Evolutionary conservation across 805 yeast species (phyloP).

Genomic region (Pichia kluyveri): DNA sequence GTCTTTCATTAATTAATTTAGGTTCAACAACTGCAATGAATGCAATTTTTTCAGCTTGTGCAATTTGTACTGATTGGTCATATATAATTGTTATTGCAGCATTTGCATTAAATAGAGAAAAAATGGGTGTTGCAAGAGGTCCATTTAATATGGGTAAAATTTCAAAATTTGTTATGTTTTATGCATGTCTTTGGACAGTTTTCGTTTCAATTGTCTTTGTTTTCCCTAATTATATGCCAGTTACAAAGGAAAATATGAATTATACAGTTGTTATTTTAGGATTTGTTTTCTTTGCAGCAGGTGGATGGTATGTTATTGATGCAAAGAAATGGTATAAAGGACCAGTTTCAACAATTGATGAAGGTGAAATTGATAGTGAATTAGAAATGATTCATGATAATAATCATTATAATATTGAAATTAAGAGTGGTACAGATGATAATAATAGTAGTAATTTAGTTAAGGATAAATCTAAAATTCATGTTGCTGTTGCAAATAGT

Average conservation of each 20-base stretch:
- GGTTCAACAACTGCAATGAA: constrained; percentile 38
- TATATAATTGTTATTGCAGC: constrained; percentile 38
- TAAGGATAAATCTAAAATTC: background rate
- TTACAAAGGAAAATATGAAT: constrained; percentile 38
- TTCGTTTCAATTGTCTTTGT: constrained; percentile 39
- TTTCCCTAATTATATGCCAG: constrained; percentile 43
- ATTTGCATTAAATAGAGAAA: constrained; percentile 36
- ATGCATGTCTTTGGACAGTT: constrained; percentile 36
- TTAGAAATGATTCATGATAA: no score
- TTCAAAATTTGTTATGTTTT: constrained; percentile 32
- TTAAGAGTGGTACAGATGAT: background rate
- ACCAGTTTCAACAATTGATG: constrained; percentile 40
- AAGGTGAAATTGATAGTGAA: no score
- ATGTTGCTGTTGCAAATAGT: background rate
- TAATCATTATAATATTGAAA: background rate
- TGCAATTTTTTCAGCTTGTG: constrained; percentile 46
- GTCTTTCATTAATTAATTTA: constrained; percentile 35
- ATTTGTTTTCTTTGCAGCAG: constrained; percentile 27
- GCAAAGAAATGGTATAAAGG: constrained; percentile 51
- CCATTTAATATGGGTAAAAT: constrained; percentile 37
- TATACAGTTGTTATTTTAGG: constrained; percentile 45
- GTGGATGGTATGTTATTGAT: constrained; percentile 37
- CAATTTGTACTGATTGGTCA: constrained; percentile 42
- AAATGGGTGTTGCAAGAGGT: constrained; percentile 38
- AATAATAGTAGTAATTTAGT: background rate